Conservation (phyloP, 73 alveolate species). For the Paraurostyla sp. region DNA sequence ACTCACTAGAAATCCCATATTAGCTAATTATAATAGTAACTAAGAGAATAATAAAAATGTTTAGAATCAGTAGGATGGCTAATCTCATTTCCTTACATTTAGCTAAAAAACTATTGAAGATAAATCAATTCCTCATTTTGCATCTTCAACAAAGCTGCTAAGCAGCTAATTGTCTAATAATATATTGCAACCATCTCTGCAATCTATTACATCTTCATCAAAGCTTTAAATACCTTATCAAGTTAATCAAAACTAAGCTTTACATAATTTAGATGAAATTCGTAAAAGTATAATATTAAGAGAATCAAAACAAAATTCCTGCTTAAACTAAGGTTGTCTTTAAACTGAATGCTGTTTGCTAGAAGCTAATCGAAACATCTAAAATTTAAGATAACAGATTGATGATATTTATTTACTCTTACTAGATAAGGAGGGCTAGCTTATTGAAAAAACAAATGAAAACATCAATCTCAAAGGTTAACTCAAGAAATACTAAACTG, state of each 20-base stretch:
- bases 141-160: background rate
- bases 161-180: background rate
- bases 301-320: slow-evolving; percentile 27
- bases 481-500: background rate
- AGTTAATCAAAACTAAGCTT: background rate
- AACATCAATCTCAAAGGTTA: background rate
- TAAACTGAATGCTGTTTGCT: slow-evolving; percentile 36
- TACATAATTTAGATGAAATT: slow-evolving; percentile 11
- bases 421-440: slow-evolving; percentile 9
- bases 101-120: background rate
- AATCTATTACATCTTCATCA: background rate
- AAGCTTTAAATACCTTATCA: background rate
- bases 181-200: background rate
- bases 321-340: slow-evolving; percentile 14
- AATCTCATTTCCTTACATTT: slow-evolving; percentile 25
- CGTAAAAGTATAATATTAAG: background rate
- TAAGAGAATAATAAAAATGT: slow-evolving; percentile 10
- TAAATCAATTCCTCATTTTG: background rate
- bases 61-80: background rate
- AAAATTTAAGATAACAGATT: background rate
- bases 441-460: background rate
- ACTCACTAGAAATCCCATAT: no score
- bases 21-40: no score
- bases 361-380: background rate
- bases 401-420: slow-evolving; percentile 9